These are phyloP conservation scores for Pseudogymnoascus sp. DNA, from an alignment of 2,329 filamentous ascomycete species.

Conservation along the genomic window DNA sequence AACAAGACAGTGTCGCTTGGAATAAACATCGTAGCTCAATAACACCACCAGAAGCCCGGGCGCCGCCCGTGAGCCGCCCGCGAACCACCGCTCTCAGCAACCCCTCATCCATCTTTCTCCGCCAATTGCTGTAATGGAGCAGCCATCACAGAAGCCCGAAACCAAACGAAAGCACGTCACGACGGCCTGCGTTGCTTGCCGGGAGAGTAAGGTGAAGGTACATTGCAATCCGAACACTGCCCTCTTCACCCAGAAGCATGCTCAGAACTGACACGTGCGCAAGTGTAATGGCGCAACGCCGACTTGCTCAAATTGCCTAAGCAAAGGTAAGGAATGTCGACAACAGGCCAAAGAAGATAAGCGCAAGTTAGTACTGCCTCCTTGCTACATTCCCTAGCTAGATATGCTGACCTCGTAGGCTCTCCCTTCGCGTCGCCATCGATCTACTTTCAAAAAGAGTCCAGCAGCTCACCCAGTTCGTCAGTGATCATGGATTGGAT, in stretches of 20 bases:
- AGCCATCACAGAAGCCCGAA: background rate
- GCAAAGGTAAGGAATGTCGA: background rate
- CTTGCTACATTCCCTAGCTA: background rate
- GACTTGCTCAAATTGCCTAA: background rate
- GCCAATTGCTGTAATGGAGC: background rate
- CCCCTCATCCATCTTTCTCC: background rate
- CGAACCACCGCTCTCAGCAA: background rate
- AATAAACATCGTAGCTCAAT: background rate
- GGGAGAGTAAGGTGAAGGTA: background rate
- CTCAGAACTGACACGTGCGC: background rate
- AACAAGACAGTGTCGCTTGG: background rate
- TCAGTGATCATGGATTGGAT: background rate
- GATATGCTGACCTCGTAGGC: background rate
- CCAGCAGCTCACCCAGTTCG: background rate
- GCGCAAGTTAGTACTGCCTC: background rate
- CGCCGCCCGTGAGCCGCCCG: background rate
- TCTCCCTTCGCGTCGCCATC: background rate
- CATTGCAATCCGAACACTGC: background rate
- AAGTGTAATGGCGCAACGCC: background rate
- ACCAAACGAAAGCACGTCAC: background rate
- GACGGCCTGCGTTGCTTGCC: background rate
- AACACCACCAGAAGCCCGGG: background rate
- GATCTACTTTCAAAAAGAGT: background rate
- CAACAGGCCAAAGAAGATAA: background rate
- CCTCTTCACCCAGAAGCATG: background rate